Conservation (phyloP, 1,139 yeast species). For the Blastobotrys capitulatus region DNA sequence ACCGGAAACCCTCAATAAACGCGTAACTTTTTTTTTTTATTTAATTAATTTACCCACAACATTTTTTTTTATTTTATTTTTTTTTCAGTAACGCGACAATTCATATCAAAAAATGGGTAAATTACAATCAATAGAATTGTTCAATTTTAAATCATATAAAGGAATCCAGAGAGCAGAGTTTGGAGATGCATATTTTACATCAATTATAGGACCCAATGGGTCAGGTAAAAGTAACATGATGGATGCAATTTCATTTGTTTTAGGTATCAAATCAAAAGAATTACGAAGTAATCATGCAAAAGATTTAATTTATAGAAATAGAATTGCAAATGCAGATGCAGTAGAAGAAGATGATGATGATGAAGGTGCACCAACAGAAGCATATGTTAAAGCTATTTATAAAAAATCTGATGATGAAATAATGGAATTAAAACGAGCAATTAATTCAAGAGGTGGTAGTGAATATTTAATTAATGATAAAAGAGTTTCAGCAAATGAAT, state of each 20-base stretch:
- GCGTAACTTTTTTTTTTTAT: neutral
- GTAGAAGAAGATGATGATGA: conserved; percentile 19
- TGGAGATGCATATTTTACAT: conserved; percentile 77
- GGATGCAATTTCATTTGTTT: conserved; percentile 96
- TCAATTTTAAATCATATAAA: conserved; percentile 85
- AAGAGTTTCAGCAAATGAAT: conserved; percentile 59
- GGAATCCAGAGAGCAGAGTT: conserved; percentile 75
- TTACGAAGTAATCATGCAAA: conserved; percentile 68
- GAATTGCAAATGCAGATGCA: conserved; percentile 33
- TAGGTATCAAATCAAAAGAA: conserved; percentile 76
- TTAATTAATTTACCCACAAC: neutral
- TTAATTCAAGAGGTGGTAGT: conserved; percentile 47
- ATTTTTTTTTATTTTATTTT: neutral
- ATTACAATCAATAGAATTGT: conserved; percentile 38
- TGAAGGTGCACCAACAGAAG: conserved; percentile 48
- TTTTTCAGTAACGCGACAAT: neutral
- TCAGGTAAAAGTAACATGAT: conserved; percentile 97
- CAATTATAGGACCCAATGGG: conserved; percentile 97
- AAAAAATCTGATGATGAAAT: conserved; percentile 47
- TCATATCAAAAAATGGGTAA: conserved; percentile 23
- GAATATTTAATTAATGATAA: conserved; percentile 64
- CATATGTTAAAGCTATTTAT: conserved; percentile 79
- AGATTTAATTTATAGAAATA: conserved; percentile 79
- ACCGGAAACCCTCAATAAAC: too few relatives aligned
- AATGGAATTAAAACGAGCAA: conserved; percentile 25